Base-by-base conservation (phyloP, 345 rosid species). In the Brassica rapa region DNA sequence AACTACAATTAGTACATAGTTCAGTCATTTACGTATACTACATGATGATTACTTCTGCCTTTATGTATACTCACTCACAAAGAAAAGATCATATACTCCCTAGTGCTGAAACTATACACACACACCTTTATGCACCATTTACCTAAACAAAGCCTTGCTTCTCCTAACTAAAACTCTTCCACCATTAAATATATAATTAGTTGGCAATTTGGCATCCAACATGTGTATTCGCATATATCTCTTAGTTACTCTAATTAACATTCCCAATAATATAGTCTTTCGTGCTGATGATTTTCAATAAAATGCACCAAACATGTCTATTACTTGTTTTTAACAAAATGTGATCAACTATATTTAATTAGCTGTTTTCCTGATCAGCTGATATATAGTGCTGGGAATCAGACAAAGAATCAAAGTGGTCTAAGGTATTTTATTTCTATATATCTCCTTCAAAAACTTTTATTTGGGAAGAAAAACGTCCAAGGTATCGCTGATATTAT, bases 401-500 rank as follows among this genome's bases (percentile, higher is more conserved):
- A 1, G 70, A 53, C 76, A 77, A 70, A 51, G 1, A 71, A 24
- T 39, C 25, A 3, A 55, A 77, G 11, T 64, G 71, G 57, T 25
- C 24, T 55, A 12, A 43, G 82, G 73, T 67, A 73, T 79, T 66
- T 66, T 65, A 62, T 49, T 49, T 49, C 19, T 49, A 14, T 49
- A 49, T 51, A 16, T 10, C 32, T 37, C 11, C 12, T 63, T 35
- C 25, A 10, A 16, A 37, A 37, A 64, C 27, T 29, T 77, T 77
- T 57, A 0, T 29, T 15, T 21, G 15, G 41, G 62, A 49, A 35
- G 35, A 35, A 73, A 43, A 51, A 35, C 29, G 69, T 79, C 70
- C 78, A 62, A 16, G 24, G 69, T 68, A 30, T 61, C 64, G 57
- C 30, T 43, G 57, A 66, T 67, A 61, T 59, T 23, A 66, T 51